These are phyloP conservation scores for Cryptococcus jaspeensis DNA, from an alignment of 1,284 basidiomycete species.

Conservation along the genomic window DNA sequence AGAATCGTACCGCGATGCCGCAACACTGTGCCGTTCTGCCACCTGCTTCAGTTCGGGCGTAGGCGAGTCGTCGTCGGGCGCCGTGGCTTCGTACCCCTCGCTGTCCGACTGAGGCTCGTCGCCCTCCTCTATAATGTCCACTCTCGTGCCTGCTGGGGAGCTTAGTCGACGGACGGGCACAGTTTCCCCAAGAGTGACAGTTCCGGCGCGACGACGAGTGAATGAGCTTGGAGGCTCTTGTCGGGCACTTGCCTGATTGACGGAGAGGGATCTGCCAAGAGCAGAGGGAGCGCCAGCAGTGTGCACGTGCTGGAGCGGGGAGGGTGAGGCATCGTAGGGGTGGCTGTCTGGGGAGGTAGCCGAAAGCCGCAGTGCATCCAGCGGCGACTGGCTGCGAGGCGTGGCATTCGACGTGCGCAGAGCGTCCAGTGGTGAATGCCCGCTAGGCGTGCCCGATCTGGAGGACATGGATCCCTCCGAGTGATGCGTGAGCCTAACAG, in stretches of 20 bases:
- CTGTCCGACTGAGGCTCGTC: conserved; percentile 10
- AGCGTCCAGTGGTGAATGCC: conserved; percentile 9
- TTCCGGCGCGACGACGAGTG: conserved; percentile 16
- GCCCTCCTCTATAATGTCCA: conserved; percentile 20
- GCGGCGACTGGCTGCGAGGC: conserved; percentile 18
- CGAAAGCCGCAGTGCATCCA: conserved; percentile 2
- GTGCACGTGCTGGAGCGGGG: conserved; percentile 3
- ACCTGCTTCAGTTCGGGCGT: conserved; percentile 14
- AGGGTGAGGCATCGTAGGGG: conserved; percentile 2
- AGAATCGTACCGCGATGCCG: conserved; percentile 12
- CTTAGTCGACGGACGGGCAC: neutral
- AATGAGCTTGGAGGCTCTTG: neutral
- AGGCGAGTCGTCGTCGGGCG: neutral
- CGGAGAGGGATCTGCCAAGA: conserved; percentile 21
- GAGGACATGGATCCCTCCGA: conserved; percentile 32
- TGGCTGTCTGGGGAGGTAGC: conserved; percentile 7
- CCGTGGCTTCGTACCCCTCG: neutral
- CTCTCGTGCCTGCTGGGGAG: conserved; percentile 4
- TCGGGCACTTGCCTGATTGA: conserved; percentile 11
- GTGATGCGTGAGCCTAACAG: conserved; percentile 32
- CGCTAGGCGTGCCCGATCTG: conserved; percentile 25
- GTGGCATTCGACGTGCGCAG: conserved; percentile 21
- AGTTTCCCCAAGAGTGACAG: conserved; percentile 6
- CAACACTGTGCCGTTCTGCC: conserved; percentile 15
- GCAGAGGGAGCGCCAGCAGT: neutral